Base-by-base conservation (phyloP, 345 rosid species). In the Lepidium africanum region DNA sequence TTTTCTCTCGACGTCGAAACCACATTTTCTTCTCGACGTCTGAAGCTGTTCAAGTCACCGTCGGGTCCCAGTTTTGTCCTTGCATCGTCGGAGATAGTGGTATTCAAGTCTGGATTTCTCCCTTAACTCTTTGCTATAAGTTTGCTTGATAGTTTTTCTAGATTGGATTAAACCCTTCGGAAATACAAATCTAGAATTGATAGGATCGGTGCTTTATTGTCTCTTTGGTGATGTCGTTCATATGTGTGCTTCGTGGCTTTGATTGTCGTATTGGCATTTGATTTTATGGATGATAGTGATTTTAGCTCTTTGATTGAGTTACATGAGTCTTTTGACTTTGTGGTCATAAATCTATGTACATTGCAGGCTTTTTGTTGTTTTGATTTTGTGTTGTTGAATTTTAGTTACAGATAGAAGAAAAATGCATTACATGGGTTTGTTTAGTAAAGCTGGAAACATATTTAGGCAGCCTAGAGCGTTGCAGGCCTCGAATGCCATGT, bases 401-500 rank as follows among this genome's bases (percentile, higher is more conserved):
- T 45, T 36, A 57, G 8, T 45, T 6, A 43, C 64, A 74, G 77
- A 53, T 59, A 52, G 30, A 30, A 45, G n/a, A 74, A 74, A n/a
- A 63, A 74, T 74, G 77, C 77, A 74, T 74, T 74, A 74, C 73
- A 67, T 74, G 77, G 21, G 27, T 37, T 33, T 74, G 69, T 74
- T 74, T 67, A 74, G 77, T 74, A 74, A 60, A 60, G 50, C 69
- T 67, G 77, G 77, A 27, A 74, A 74, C 69, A 74, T 74, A 25
- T 74, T 67, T 53, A 74, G 73, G 73, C 73, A 74, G 37, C 77
- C 77, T 59, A 67, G 73, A 60, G 69, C 73, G 5, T 45, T 74
- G 45, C 68, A 74, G 58, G 73, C 63, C 10, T 30, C 77, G 0
- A 74, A 74, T 46, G 63, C 73, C 36, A 67, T 74, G 73, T 60